Conservation (phyloP, 2,329 filamentous ascomycete species). For the Dothistroma septosporum region DNA sequence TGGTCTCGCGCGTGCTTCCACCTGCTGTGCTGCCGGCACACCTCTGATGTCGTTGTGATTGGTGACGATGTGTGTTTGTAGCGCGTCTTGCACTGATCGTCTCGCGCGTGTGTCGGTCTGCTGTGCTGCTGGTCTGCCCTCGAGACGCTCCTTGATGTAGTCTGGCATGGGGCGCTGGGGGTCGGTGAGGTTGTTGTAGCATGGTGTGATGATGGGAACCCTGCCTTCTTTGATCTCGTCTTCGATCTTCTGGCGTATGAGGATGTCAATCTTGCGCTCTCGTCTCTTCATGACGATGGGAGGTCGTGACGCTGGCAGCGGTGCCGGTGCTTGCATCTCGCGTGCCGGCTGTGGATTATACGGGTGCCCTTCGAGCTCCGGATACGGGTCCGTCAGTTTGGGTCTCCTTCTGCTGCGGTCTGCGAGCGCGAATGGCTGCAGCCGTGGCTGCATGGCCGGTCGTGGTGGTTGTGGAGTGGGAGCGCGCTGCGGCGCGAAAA, state of each 20-base stretch:
- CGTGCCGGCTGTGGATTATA: neutral
- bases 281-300: neutral
- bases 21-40: too few species aligned
- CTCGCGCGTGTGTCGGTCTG: neutral
- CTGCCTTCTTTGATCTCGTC: neutral
- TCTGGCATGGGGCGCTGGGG: neutral
- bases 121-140: neutral
- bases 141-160: neutral
- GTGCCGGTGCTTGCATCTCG: neutral
- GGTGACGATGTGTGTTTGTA: neutral
- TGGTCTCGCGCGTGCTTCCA: too few species aligned
- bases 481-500: neutral
- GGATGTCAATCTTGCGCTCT: neutral
- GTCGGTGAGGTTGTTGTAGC: neutral
- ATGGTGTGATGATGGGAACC: neutral
- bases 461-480: neutral
- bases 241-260: neutral
- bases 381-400: neutral
- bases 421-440: neutral
- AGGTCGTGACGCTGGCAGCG: neutral
- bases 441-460: neutral
- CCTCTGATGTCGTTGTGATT: too few species aligned
- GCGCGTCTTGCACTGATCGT: neutral
- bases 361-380: neutral
- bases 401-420: neutral